These are phyloP conservation scores for Trypanosoma platydactyli DNA, from an alignment of 208 protist species.

Conservation along the genomic window DNA sequence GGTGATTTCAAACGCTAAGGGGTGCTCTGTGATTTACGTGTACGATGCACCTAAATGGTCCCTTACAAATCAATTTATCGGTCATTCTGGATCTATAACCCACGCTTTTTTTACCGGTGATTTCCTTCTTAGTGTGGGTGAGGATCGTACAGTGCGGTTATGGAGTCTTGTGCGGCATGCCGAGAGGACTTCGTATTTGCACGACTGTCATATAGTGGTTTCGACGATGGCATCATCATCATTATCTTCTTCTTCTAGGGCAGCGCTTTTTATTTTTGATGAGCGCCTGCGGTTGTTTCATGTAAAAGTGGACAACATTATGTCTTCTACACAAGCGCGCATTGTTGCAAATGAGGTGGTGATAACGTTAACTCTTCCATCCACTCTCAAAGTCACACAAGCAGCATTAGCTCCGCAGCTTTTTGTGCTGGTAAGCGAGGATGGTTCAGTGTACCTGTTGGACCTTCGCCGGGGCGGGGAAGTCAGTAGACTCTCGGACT, in stretches of 20 bases:
- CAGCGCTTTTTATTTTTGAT: conserved; percentile 60
- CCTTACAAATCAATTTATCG: conserved; percentile 46
- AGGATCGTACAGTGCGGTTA: conserved; percentile 52
- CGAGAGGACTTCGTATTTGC: conserved; percentile 62
- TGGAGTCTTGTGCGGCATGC: conserved; percentile 61
- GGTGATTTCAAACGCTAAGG: conserved; percentile 24
- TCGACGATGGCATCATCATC: conserved; percentile 21
- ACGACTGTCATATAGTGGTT: conserved; percentile 41
- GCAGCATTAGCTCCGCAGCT: conserved; percentile 9
- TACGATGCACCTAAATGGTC: conserved; percentile 27
- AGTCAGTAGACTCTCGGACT: conserved; percentile 21
- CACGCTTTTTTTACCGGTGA: conserved; percentile 57
- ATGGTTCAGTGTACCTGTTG: conserved; percentile 29
- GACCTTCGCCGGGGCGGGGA: conserved; percentile 17
- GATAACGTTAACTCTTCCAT: conserved; percentile 13
- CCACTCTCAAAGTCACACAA: not conserved
- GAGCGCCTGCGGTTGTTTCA: conserved; percentile 37
- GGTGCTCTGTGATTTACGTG: conserved; percentile 29
- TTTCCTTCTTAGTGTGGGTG: conserved; percentile 55
- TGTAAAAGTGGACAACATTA: conserved; percentile 54
- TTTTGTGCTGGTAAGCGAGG: conserved; percentile 9
- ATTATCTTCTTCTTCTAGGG: conserved; percentile 41
- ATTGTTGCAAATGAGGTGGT: conserved; percentile 30
- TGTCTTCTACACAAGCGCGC: conserved; percentile 40
- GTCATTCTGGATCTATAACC: conserved; percentile 43